These are phyloP conservation scores for Toxicodendron radicans DNA, from an alignment of 345 rosid species.

Conservation along the genomic window DNA sequence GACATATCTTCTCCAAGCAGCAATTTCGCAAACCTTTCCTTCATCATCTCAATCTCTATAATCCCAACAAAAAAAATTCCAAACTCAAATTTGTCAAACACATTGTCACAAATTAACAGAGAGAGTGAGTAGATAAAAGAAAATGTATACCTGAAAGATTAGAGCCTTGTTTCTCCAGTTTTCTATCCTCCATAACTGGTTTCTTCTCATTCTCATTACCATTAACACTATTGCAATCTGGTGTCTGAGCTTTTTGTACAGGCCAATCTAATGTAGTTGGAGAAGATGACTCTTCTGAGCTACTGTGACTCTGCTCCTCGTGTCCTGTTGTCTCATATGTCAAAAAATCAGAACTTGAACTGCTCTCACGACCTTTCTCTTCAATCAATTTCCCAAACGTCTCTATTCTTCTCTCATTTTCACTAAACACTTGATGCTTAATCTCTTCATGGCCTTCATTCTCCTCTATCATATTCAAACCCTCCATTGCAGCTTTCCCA, in stretches of 20 bases:
- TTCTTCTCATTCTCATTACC: conserved; percentile 35
- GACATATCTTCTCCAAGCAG: conserved; percentile 99
- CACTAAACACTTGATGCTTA: conserved; percentile 28
- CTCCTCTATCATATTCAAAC: conserved; percentile 30
- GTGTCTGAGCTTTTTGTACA: conserved; percentile 33
- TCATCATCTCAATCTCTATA: conserved; percentile 92
- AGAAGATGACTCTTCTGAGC: conserved; percentile 64
- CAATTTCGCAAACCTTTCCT: conserved; percentile 91
- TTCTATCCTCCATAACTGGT: conserved; percentile 31
- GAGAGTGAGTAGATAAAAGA: neutral
- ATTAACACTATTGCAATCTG: conserved; percentile 44
- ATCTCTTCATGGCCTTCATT: conserved; percentile 30
- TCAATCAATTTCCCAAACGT: conserved; percentile 53
- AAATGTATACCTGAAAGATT: conserved; percentile 54
- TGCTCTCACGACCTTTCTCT: conserved; percentile 59
- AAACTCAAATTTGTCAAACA: conserved; percentile 13
- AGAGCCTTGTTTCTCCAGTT: conserved; percentile 46
- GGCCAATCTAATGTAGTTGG: conserved; percentile 59
- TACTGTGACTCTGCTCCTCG: conserved; percentile 61
- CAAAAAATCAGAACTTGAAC: conserved; percentile 74
- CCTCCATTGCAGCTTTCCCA: conserved; percentile 41
- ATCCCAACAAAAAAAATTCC: conserved; percentile 16
- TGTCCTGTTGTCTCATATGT: conserved; percentile 58
- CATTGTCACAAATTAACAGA: conserved; percentile 5
- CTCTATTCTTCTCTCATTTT: conserved; percentile 33